Evolutionary conservation across 1,284 basidiomycete genomes (phyloP).

Genomic region (Golubevia sp.): DNA sequence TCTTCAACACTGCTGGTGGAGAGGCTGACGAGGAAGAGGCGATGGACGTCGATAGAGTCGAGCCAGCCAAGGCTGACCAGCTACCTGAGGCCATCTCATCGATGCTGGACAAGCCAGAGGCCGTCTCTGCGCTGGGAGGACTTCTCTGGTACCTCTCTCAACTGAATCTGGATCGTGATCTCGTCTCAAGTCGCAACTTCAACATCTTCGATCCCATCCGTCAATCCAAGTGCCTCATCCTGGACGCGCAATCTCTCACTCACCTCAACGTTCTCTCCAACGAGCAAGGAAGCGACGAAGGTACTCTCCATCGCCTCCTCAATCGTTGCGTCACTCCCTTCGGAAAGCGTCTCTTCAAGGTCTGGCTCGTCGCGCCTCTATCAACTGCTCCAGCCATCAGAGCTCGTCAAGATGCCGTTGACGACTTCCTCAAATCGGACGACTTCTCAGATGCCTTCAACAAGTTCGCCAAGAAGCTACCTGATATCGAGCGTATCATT

Average conservation of each 20-base stretch:
- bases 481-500: slow-evolving; percentile 55
- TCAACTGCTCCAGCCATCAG: slow-evolving; percentile 34
- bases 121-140: slow-evolving; percentile 50
- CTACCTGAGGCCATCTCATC: slow-evolving; percentile 39
- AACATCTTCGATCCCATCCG: slow-evolving; percentile 46
- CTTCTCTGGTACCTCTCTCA: slow-evolving; percentile 53
- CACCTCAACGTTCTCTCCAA: slow-evolving; percentile 58
- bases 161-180: slow-evolving; percentile 53
- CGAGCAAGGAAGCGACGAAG: slow-evolving; percentile 53
- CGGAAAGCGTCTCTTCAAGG: slow-evolving; percentile 58
- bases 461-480: slow-evolving; percentile 38
- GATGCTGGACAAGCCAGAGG: slow-evolving; percentile 32
- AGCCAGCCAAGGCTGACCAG: slow-evolving; percentile 22
- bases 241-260: slow-evolving; percentile 56
- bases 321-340: slow-evolving; percentile 59
- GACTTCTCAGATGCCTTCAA: slow-evolving; percentile 43
- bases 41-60: slow-evolving; percentile 21
- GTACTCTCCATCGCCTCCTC: slow-evolving; percentile 53
- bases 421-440: slow-evolving; percentile 37
- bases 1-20: slow-evolving; percentile 18
- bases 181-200: slow-evolving; percentile 56
- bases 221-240: slow-evolving; percentile 36
- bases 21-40: slow-evolving; percentile 18
- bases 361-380: slow-evolving; percentile 55
- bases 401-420: slow-evolving; percentile 53